These are phyloP conservation scores for Daldinia sp. DNA, from an alignment of 2,329 filamentous ascomycete species.

Conservation along the genomic window DNA sequence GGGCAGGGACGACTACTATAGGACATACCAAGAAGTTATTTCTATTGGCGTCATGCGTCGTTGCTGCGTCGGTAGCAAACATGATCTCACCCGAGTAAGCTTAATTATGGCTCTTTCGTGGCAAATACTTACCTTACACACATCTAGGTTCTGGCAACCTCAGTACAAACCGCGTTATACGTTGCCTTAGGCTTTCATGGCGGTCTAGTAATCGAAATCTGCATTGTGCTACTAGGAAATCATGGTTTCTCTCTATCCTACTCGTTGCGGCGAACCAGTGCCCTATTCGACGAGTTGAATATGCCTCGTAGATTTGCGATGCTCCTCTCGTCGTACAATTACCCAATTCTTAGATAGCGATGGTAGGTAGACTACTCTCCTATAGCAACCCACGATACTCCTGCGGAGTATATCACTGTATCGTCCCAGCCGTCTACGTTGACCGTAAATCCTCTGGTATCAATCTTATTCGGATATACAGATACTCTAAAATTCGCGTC, in stretches of 20 bases:
- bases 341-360: background rate
- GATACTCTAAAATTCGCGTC: conserved; percentile 6
- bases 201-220: background rate
- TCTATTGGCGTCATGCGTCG: background rate
- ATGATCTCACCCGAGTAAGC: background rate
- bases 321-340: background rate
- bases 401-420: conserved; percentile 5
- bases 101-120: background rate
- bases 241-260: no score
- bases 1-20: background rate
- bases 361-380: background rate
- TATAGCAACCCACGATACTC: conserved; percentile 23
- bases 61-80: background rate
- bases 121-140: background rate
- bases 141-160: background rate
- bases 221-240: background rate
- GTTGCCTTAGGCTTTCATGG: background rate
- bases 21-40: background rate
- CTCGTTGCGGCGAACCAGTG: no score
- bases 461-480: conserved; percentile 12
- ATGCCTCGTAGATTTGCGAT: background rate
- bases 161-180: background rate
- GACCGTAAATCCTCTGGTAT: conserved; percentile 9
- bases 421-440: conserved; percentile 11
- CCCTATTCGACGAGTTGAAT: no score